Evolutionary conservation across 495 filamentous ascomycete genomes (phyloP).

Genomic region (Penicillium crystallinum): DNA sequence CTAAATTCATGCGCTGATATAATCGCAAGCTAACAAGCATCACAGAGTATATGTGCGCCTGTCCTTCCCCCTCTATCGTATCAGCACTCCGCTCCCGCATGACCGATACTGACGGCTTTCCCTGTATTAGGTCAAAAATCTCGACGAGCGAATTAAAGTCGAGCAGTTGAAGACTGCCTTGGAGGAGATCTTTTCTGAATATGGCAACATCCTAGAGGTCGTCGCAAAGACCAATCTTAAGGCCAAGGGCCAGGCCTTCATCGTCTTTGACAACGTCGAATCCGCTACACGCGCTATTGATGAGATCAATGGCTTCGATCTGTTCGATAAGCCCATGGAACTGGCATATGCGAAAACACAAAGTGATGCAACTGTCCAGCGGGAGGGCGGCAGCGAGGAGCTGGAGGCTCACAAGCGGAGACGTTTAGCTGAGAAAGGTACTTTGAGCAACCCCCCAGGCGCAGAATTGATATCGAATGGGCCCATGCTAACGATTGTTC

Average conservation of each 20-base stretch:
- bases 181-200: constrained; percentile 78
- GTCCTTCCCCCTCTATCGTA: constrained; percentile 13
- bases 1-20: background rate
- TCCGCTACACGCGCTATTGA: constrained; percentile 76
- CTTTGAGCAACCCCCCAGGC: constrained; percentile 11
- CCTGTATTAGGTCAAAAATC: constrained; percentile 67
- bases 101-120: constrained; percentile 12
- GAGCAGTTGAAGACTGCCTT: constrained; percentile 71
- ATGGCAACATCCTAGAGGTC: constrained; percentile 85
- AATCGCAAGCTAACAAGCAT: constrained; percentile 17
- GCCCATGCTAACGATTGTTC: constrained; percentile 4
- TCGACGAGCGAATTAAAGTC: constrained; percentile 88
- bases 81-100: constrained; percentile 9
- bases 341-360: constrained; percentile 77
- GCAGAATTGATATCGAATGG: background rate
- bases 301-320: constrained; percentile 86
- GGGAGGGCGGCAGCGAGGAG: constrained; percentile 67
- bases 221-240: constrained; percentile 88
- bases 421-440: constrained; percentile 87
- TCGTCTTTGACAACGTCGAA: constrained; percentile 81
- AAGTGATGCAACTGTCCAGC: constrained; percentile 82
- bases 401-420: constrained; percentile 84
- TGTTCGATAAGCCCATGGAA: constrained; percentile 91
- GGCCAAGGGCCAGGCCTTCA: constrained; percentile 92
- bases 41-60: constrained; percentile 50